Evolutionary conservation across 306 rosid species (phyloP), one percentile per base, ranked within the genome.

Genomic region (Trichosanthes truncata): DNA sequence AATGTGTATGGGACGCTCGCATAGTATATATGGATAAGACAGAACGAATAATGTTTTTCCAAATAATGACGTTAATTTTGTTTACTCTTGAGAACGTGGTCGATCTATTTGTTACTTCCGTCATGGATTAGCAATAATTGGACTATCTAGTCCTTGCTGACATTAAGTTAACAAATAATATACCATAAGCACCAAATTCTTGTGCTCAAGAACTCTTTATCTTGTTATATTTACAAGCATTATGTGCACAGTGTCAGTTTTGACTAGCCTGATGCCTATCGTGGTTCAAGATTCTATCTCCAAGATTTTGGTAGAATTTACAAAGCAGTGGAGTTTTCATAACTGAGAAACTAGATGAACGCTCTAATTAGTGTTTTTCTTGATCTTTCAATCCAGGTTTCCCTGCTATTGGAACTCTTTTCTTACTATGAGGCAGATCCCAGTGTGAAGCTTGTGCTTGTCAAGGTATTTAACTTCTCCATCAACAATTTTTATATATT

Each of bases 361-460:
- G 14, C 60, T 73, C 41, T 74, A 29, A 26, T 7, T 51, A 14
- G 20, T 57, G 36, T n/a, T 43, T 73, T 21, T 74, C 75, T 45
- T 63, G 14, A 23, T 82, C 25, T 59, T 74, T 57, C 43, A 35
- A 53, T 84, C 36, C 74, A 94, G 97, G 81, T 89, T 57, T 87
- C 92, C 79, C 89, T 75, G 41, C 88, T 94, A 40, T 82, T 91
- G 83, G 92, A 91, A 67, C 82, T 87, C 77, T 89, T 92, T 67
- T 41, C 77, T 18, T 78, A 89, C 3, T 90, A 81, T 20, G 98
- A 92, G 74, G 78, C 77, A 56, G 88, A 92, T 81, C 62, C 92
- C 78, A 86, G 83, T 83, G 85, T 92, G 77, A 92, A 92, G 80
- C 82, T 92, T 87, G 78, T 90, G 81, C 29, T 94, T 52, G 33